Evolutionary conservation across 257 asterid species (phyloP), one percentile per base, ranked within the genome.

Genomic region (Forsythia suspensa): DNA sequence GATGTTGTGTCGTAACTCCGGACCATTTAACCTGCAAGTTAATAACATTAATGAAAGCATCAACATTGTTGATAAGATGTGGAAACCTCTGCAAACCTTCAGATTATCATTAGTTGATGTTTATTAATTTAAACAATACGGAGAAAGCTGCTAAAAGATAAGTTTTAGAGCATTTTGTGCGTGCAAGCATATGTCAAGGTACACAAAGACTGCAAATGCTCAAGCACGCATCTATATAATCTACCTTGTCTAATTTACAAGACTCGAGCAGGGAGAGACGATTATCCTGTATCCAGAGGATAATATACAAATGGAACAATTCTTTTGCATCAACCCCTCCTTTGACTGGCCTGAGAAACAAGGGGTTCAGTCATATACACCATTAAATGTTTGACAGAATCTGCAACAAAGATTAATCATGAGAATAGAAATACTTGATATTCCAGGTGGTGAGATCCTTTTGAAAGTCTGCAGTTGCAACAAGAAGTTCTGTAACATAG

Each of bases 281-380:
- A 46, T 74, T 87, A 76, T 85, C 89, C 79, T 87, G 86, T 71
- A 87, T 87, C 91, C 91, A 87, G 72, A 87, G 77, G 72, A 87
- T 77, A 51, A 87, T 85, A 71, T 87, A 87, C 80, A 87, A 81
- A 84, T 87, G 91, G 86, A 87, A 87, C 72, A 85, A 55, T 48
- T 87, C 91, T 78, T 85, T 87, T 44, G 91, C 91, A 77, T 87
- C 89, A 11, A 87, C 88, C 52, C 91, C 91, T 77, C 88, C 91
- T 81, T 87, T 87, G 69, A 85, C 81, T 24, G 91, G 88, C 70
- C 91, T 87, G 80, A 29, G 51, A 69, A 76, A 78, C 15, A 63
- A 29, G 18, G 59, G 70, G 38, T 63, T 8, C 37, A 24, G 39
- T 63, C 15, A 21, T 63, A 29, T 21, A 63, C 38, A 10, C 7